Percentiles rank a stretch among this genome's conserved stretches.
phyloP scores from a whole-genome alignment of 768 basidiomycete species.

The Suillus paluster region DNA sequence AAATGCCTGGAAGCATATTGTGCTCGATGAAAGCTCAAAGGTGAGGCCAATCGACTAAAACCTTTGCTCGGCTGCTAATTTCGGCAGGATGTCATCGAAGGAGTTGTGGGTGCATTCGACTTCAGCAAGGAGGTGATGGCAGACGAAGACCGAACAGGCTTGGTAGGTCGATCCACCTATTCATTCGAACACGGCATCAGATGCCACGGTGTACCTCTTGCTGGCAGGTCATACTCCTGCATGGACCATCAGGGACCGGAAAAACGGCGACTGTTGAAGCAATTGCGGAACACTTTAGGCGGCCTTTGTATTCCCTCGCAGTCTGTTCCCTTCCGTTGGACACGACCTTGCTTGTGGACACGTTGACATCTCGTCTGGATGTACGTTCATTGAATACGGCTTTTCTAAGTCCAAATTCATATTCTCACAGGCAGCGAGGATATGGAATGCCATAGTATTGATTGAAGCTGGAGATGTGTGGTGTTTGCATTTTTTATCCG shows the following conservation, averaged over 20 bases:
- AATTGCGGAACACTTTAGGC: background rate
- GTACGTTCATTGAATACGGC: background rate
- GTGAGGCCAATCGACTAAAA: background rate
- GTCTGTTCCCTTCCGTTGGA: conserved; percentile 1
- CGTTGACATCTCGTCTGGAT: conserved; percentile 2
- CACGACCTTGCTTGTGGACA: background rate
- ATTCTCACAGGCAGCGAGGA: background rate
- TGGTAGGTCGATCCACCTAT: background rate
- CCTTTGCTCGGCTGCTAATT: background rate
- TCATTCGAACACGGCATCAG: background rate
- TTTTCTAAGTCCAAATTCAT: background rate
- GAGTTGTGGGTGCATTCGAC: conserved; percentile 2
- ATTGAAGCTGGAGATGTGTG: conserved; percentile 2
- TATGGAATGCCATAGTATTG: conserved; percentile 3
- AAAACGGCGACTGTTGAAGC: conserved; percentile 59
- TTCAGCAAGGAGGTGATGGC: background rate
- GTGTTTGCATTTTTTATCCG: background rate
- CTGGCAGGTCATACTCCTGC: conserved; percentile 81
- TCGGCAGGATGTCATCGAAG: background rate
- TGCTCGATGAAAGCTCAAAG: conserved; percentile 5
- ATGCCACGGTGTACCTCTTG: background rate
- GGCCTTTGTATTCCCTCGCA: background rate
- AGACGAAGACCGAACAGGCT: background rate
- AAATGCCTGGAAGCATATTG: conserved; percentile 10
- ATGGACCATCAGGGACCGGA: conserved; percentile 97